These are phyloP conservation scores for Eimeria necatrix DNA, from an alignment of 169 alveolate species.

Conservation along the genomic window DNA sequence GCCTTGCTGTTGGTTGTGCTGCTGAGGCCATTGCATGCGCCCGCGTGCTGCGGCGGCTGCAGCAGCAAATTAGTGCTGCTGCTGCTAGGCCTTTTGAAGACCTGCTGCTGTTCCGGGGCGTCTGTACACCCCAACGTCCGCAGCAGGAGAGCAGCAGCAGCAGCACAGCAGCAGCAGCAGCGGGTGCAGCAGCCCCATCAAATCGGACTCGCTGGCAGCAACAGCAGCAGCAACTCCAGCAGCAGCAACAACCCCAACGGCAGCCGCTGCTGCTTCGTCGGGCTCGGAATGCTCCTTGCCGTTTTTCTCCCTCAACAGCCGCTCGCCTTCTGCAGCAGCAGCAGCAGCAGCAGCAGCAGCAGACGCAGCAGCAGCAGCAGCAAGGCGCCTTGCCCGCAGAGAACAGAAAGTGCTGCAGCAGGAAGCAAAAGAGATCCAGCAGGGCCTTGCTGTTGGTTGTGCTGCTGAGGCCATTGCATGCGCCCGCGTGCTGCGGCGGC, in stretches of 20 bases:
- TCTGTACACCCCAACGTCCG: conserved; percentile 8
- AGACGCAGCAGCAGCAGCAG: conserved; percentile 34
- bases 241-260: too few species aligned
- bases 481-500: conserved; percentile 33
- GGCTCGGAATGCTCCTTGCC: background rate
- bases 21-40: conserved; percentile 16
- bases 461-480: conserved; percentile 14
- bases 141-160: background rate
- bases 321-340: conserved; percentile 22
- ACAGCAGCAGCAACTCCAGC: background rate
- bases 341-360: conserved; percentile 1
- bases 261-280: background rate
- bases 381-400: background rate
- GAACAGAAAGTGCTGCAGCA: conserved; percentile 33
- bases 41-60: conserved; percentile 36
- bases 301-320: too few species aligned
- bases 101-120: conserved; percentile 29
- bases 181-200: conserved; percentile 17
- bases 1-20: conserved; percentile 9
- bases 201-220: background rate
- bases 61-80: background rate
- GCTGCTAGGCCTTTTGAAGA: conserved; percentile 19
- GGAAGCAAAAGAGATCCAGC: background rate
- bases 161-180: background rate
- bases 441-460: conserved; percentile 16